Conservation (phyloP, 257 asterid genomes). For the Jasminum sambac region DNA sequence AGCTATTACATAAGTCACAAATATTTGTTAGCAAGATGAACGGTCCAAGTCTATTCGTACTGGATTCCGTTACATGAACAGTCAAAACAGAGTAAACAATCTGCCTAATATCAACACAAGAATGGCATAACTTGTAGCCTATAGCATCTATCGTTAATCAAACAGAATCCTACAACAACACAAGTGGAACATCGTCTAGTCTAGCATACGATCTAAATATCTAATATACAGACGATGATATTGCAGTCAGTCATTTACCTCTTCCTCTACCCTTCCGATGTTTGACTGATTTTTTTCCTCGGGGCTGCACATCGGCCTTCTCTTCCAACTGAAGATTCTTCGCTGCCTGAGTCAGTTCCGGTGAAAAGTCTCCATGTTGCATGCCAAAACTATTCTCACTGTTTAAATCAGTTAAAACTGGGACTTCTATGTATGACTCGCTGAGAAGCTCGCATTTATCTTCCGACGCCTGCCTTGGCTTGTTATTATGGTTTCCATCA, state of each 20-base stretch:
- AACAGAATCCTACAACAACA: slow-evolving; percentile 25
- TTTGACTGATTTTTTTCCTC: slow-evolving; percentile 33
- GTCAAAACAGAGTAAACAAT: background rate
- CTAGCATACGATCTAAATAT: slow-evolving; percentile 33
- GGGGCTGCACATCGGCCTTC: slow-evolving; percentile 29
- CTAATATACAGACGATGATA: slow-evolving; percentile 15
- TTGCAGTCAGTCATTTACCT: slow-evolving; percentile 37
- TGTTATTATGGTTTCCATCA: slow-evolving; percentile 19
- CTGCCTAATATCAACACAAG: background rate
- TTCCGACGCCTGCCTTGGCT: slow-evolving; percentile 23
- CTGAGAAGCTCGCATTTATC: slow-evolving; percentile 43
- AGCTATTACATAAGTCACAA: background rate
- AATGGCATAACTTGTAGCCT: slow-evolving; percentile 8
- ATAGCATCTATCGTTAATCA: slow-evolving; percentile 7
- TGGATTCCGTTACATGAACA: background rate
- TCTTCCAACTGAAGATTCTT: slow-evolving; percentile 13
- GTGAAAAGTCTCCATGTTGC: slow-evolving; percentile 39
- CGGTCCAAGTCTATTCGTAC: background rate
- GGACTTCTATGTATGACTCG: slow-evolving; percentile 57
- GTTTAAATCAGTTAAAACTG: slow-evolving; percentile 41
- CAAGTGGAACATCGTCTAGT: slow-evolving; percentile 25
- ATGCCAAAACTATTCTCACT: slow-evolving; percentile 31
- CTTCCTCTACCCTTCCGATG: slow-evolving; percentile 45
- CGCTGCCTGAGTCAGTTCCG: slow-evolving; percentile 33
- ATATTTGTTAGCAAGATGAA: background rate